Base-by-base conservation (phyloP, 106 monocot genomes). In the Dactylorhiza incarnata region DNA sequence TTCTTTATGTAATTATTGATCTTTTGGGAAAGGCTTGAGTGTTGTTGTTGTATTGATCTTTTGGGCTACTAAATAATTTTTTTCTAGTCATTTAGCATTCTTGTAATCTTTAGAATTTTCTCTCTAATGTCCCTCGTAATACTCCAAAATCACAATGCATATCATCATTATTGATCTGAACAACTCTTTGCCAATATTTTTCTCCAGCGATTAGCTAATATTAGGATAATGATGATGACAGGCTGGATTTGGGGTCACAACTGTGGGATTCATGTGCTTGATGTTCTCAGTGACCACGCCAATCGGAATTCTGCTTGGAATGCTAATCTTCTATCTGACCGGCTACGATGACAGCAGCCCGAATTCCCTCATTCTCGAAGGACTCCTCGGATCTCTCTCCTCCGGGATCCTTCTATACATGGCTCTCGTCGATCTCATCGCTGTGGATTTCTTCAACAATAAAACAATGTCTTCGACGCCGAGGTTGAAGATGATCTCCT, bases 271-370 rank as follows among this genome's bases (percentile, higher is more conserved):
- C 80, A 96, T 96, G 96, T 89, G 89, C 83, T 45, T 90, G 46
- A 84, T 96, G 91, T 96, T 96, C 81, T 84, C 96, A 0, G 86
- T 89, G 71, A 93, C 96, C 0, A 93, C 96, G 15, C 96, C 93
- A 10, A 25, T 86, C 50, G 93, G 96, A 19, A 96, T 93, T 45
- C 13, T 91, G 2, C 65, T 93, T 17, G 96, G 96, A 9, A 96
- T 96, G 93, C 23, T 83, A 5, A 71, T 96, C 19, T 96, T 93
- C 75, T 62, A 86, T 49, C 22, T 90, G 81, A 96, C 92, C 0
- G 93, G 93, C 48, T 96, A 93, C 19, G 93, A 96, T 15, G 90
- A 96, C 82, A 87, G 87, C 81, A 96, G 78, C 77, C 87, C 91
- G 0, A 85, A 87, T 26, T 89, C 93, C 19, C 78, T 96, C 16